These are phyloP conservation scores for Chamaecrista fasciculata DNA, from an alignment of 306 rosid species.

Conservation along the genomic window DNA sequence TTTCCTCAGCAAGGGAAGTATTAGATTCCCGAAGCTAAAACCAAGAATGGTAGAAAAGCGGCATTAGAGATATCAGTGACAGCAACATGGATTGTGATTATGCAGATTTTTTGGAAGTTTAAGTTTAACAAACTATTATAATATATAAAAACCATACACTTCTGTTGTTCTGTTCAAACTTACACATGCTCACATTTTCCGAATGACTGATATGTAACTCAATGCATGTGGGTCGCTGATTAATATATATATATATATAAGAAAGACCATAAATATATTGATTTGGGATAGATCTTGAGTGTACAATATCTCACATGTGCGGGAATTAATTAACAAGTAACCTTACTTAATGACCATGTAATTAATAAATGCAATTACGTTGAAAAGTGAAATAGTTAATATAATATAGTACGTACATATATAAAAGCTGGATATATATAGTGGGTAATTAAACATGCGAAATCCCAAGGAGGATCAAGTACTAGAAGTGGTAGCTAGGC, in stretches of 20 bases:
- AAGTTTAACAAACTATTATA: background rate
- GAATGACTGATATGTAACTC: constrained; percentile 1
- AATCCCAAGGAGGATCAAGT: background rate
- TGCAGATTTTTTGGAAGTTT: background rate
- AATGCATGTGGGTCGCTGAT: too few relatives aligned
- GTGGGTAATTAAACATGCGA: background rate
- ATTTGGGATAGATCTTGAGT: constrained; percentile 6
- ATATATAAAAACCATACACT: too few relatives aligned
- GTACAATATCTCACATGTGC: background rate
- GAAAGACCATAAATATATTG: constrained; percentile 15
- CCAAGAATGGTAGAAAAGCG: background rate
- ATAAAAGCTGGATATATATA: background rate
- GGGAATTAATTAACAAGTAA: background rate
- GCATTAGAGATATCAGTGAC: background rate
- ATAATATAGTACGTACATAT: background rate
- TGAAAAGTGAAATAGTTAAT: background rate
- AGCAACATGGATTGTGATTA: background rate
- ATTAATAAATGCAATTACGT: background rate
- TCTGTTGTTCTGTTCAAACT: too few relatives aligned
- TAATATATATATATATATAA: background rate
- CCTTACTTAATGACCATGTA: background rate
- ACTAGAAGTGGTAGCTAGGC: background rate
- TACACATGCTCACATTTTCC: constrained; percentile 6
- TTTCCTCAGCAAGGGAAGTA: background rate
- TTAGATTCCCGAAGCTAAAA: background rate